Evolutionary conservation across 192 early-diverging fungal genomes (phyloP), one percentile per base, ranked within the genome.

Genomic region (Lobosporangium transversale): DNA sequence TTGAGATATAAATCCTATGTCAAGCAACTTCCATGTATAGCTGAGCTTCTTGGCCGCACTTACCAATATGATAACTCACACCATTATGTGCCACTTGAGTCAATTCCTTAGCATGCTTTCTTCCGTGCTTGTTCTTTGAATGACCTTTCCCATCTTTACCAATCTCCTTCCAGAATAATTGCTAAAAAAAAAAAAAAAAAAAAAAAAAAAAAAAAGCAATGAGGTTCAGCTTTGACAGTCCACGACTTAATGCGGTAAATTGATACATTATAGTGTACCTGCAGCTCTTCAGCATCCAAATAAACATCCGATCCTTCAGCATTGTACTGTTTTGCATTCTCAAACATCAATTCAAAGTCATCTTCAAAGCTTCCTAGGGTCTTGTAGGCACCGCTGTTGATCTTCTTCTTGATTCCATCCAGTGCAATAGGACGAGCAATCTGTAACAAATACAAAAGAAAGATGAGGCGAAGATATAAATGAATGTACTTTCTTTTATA

Each of bases 271-370:
- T n/a, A n/a, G 14, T 32, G 35, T 84, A 79, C 87, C 62, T 83
- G 71, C 24, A 89, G 51, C 20, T 82, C 47, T 44, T 82, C 82
- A 3, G 94, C 94, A 78, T 96, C 93, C 37, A 89, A 78, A 63
- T 94, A 92, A 4, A 98, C 85, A 49, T 90, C 88, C 12, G 95
- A 97, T 11, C 90, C 90, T 37, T 91, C 85, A 57, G 89, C 90
- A 76, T 98, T 98, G 80, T 94, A 99, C 36, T 86, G 88, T 68
- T 90, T 95, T 14, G 96, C 96, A 65, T 99, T 99, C 58, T 91
- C 85, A 70, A 97, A 96, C 80, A 98, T 88, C 53, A 89, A 78
- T 29, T 85, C 78, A 65, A 97, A 86, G 78, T 99, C 97, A n/a
- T 80, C 76, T 79, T 88, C 85, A 64, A 97, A 94, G 21, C 86